Percentiles rank a stretch among this genome's conserved stretches.
These are phyloP conservation scores for Geosiphon pyriformis DNA, from an alignment of 192 early-diverging fungal species.

Conservation along the genomic window DNA sequence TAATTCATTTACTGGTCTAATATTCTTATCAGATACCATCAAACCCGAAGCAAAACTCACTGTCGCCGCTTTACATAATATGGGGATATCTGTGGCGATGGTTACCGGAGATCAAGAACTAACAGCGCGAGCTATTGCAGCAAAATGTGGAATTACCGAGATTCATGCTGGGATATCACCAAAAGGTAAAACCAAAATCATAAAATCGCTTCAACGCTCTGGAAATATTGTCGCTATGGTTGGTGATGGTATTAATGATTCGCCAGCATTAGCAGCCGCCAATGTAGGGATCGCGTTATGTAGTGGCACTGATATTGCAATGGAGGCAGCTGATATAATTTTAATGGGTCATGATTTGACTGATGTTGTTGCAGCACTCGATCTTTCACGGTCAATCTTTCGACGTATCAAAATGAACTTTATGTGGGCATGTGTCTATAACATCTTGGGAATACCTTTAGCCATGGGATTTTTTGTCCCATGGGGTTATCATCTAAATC, in stretches of 20 bases:
- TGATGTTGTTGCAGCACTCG: conserved; percentile 81
- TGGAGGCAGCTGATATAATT: conserved; percentile 90
- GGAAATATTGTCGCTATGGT: conserved; percentile 80
- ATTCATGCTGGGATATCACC: conserved; percentile 90
- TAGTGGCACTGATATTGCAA: conserved; percentile 91
- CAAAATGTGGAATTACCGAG: conserved; percentile 74
- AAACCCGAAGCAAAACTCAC: conserved; percentile 72
- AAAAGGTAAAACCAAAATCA: conserved; percentile 77
- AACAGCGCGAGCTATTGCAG: conserved; percentile 79
- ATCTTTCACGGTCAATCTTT: conserved; percentile 82
- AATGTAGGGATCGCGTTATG: conserved; percentile 86
- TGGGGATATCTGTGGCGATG: conserved; percentile 82
- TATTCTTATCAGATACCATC: conserved; percentile 81
- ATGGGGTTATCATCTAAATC: conserved; percentile 76
- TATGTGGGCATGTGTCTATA: conserved; percentile 87
- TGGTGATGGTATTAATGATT: conserved; percentile 96
- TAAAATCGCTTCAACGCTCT: conserved; percentile 61
- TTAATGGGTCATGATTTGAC: conserved; percentile 84
- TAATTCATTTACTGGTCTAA: conserved; percentile 51
- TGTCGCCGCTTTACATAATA: conserved; percentile 61
- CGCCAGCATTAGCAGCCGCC: conserved; percentile 78
- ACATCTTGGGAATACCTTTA: conserved; percentile 82
- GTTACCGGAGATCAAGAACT: conserved; percentile 89
- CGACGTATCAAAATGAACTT: conserved; percentile 81
- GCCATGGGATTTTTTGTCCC: conserved; percentile 92